phyloP scores from a whole-genome alignment of 768 basidiomycete species.

The Podaxis mareebaensis region DNA sequence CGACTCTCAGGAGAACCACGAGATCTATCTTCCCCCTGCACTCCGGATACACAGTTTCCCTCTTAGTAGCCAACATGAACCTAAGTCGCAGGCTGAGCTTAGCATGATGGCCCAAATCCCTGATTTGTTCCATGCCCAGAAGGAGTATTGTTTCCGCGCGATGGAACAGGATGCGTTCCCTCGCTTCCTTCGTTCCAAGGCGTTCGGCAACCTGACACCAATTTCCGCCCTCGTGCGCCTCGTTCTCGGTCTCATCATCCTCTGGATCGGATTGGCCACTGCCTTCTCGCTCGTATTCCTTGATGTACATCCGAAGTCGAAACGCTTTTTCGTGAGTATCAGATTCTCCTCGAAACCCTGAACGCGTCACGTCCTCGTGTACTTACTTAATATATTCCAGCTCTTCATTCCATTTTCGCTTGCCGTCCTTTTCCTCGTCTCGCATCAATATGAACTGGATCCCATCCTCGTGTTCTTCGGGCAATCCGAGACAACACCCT shows the following conservation, averaged over 20 bases:
- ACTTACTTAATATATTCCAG: constrained; percentile 40
- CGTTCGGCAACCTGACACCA: constrained; percentile 97
- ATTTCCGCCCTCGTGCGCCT: constrained; percentile 86
- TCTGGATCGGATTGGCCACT: constrained; percentile 94
- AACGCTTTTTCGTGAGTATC: constrained; percentile 88
- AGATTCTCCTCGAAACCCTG: constrained; percentile 1
- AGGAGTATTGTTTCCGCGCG: constrained; percentile 94
- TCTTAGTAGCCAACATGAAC: constrained; percentile 71
- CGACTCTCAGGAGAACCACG: constrained; percentile 87
- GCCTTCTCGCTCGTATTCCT: constrained; percentile 93
- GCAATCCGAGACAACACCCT: constrained; percentile 95
- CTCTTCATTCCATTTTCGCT: constrained; percentile 93
- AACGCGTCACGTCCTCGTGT: constrained; percentile 8
- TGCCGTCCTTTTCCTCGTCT: constrained; percentile 87
- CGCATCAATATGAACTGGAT: constrained; percentile 97
- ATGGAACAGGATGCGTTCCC: constrained; percentile 97
- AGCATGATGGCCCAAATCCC: constrained; percentile 86
- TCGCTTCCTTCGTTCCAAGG: constrained; percentile 92
- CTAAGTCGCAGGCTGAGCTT: constrained; percentile 66
- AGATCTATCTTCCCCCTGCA: constrained; percentile 94
- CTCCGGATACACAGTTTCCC: constrained; percentile 93
- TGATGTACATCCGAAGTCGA: constrained; percentile 89
- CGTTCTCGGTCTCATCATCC: constrained; percentile 76
- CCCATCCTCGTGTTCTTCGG: constrained; percentile 92
- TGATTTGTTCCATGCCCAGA: constrained; percentile 96